These are phyloP conservation scores for Alternaria postmessia DNA, from an alignment of 2,329 filamentous ascomycete species.

Conservation along the genomic window DNA sequence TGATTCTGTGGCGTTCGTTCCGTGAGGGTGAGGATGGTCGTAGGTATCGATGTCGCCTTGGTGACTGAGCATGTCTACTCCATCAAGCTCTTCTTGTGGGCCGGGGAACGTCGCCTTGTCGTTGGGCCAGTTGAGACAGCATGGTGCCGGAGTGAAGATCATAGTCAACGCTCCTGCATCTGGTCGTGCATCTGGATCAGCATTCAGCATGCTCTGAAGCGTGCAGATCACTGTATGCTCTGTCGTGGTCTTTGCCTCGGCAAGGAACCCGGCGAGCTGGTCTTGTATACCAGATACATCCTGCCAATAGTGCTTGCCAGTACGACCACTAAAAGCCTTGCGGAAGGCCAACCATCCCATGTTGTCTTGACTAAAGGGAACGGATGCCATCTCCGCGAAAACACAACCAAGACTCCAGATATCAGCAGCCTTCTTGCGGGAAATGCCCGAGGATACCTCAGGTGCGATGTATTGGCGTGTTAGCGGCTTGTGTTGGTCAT, in stretches of 20 bases:
- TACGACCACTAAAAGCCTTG: slow-evolving; percentile 38
- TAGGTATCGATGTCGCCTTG: slow-evolving; percentile 28
- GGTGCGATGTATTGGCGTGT: slow-evolving; percentile 49
- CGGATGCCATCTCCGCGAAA: slow-evolving; percentile 86
- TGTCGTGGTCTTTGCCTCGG: slow-evolving; percentile 23
- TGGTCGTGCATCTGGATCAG: slow-evolving; percentile 41
- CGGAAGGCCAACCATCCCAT: slow-evolving; percentile 37
- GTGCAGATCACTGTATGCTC: slow-evolving; percentile 39
- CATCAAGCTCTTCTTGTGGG: slow-evolving; percentile 41
- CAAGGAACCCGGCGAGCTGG: slow-evolving; percentile 34
- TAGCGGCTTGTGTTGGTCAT: slow-evolving; percentile 32
- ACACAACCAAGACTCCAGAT: slow-evolving; percentile 98
- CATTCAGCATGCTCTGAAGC: slow-evolving; percentile 43
- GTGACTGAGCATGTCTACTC: slow-evolving; percentile 34
- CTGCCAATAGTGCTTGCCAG: slow-evolving; percentile 49
- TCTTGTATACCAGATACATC: slow-evolving; percentile 41
- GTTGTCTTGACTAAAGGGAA: slow-evolving; percentile 35
- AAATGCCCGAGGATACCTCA: slow-evolving; percentile 41
- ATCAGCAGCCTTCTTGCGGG: slow-evolving; percentile 61
- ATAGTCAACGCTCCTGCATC: slow-evolving; percentile 41
- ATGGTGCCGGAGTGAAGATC: slow-evolving; percentile 47
- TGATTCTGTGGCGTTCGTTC: slow-evolving; percentile 4
- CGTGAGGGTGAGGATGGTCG: slow-evolving; percentile 18
- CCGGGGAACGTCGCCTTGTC: slow-evolving; percentile 43
- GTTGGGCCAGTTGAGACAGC: slow-evolving; percentile 49